Percentiles rank a stretch among this genome's conserved stretches.
phyloP scores from a whole-genome alignment of 2,329 filamentous ascomycete genomes.

The Fusarium pseudoanthophilum region DNA sequence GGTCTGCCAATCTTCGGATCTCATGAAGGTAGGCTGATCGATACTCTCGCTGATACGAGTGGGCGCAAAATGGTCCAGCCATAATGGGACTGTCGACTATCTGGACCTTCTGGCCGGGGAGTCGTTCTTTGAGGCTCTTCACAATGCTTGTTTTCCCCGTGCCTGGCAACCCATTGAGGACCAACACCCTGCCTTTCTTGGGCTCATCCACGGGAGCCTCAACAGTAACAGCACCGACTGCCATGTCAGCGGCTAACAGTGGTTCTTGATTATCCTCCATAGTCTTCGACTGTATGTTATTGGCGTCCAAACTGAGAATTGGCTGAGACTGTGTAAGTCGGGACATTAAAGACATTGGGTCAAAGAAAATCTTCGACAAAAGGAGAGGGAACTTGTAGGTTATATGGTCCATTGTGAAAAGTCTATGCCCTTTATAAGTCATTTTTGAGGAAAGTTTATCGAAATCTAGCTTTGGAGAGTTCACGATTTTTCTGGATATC shows the following conservation, averaged over 20 bases:
- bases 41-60: background rate
- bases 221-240: background rate
- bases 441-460: background rate
- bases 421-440: background rate
- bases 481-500: background rate
- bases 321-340: background rate
- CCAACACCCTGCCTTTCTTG: slow-evolving; percentile 12
- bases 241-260: background rate
- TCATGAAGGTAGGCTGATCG: slow-evolving; percentile 22
- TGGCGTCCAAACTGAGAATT: background rate
- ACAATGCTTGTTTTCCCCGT: slow-evolving; percentile 6
- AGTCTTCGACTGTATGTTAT: background rate
- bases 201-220: background rate
- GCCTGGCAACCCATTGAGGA: slow-evolving; percentile 21
- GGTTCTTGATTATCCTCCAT: background rate
- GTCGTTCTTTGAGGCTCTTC: background rate
- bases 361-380: background rate
- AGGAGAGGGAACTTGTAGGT: background rate
- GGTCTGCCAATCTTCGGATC: slow-evolving; percentile 6
- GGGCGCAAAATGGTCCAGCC: background rate
- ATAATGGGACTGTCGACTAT: slow-evolving; percentile 23
- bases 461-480: background rate
- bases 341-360: background rate
- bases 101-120: background rate
- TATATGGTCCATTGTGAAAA: background rate